Evolutionary conservation across 2,329 filamentous ascomycete genomes (phyloP), one percentile per base, ranked within the genome.

Genomic region (Aspergillus intermedius): DNA sequence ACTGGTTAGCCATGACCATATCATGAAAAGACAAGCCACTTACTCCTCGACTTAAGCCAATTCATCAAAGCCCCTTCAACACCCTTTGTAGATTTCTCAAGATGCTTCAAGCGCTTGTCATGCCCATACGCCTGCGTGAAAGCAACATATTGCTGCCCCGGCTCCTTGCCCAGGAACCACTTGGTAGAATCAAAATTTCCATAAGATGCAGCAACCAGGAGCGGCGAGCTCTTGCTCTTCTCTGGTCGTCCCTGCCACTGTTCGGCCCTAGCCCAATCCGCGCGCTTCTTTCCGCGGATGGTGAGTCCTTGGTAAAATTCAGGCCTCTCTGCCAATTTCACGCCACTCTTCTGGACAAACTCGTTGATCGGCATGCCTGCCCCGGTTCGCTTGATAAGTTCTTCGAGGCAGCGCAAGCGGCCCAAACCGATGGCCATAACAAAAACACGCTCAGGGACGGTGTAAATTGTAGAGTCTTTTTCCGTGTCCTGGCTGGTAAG

Each of bases 231-330:
- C 42, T 25, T 49, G 32, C 43, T 17, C 12, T 22, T 8, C 10
- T 6, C 34, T 45, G 2, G 48, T 17, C 25, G 13, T 42, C 28
- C 28, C 5, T 19, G 2, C 39, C 49, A 50, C 17, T 79, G 77
- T 3, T 82, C 81, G 5, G 80, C 80, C 19, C 76, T 77, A 1
- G 86, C 86, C 88, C 88, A 94, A 57, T 91, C 87, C 30, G 74
- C 72, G 44, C 81, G 74, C 66, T 91, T 91, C 65, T 81, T 82
- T 2, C 88, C 87, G 54, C 86, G 83, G 1, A 94, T 84, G 1
- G 81, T 84, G 25, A 91, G 67, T 0, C 88, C 88, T 65, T 87
- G 85, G 61, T 94, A 94, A 64, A 81, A 87, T 15, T 78, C 77
- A 1, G 87, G 81, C 63, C 84, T 87, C 54, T 80, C 73, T 46